Base-by-base conservation (phyloP, 2,329 filamentous ascomycete species). In the Fusarium lyarnte region DNA sequence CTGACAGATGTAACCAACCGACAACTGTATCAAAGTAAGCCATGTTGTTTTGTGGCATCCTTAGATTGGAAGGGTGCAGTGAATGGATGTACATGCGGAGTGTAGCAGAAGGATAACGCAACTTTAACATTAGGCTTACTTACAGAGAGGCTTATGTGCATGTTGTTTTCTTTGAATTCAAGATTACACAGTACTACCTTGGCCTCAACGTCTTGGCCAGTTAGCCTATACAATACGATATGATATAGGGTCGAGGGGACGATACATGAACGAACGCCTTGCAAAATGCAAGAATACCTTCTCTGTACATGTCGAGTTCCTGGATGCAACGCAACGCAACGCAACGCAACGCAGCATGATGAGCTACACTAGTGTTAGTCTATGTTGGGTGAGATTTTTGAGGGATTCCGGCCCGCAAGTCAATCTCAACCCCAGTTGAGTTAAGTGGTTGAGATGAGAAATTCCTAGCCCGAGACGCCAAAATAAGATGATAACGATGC, bases 401-500 rank as follows among this genome's bases (percentile, higher is more conserved):
- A 64, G 65, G 60, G 57, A 67, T 52, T 58, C 66, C 67, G 61
- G 61, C 46, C 67, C 65, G 74, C 65, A 53, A 70, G 75, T 65
- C 72, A 76, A 69, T 51, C 47, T 49, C 61, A 45, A 63, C 39
- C 45, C 42, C 23, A 41, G 58, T 54, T 31, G 19, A 58, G 29
- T 47, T 35, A 63, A 43, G 39, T 38, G 62, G 63, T n/a, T 52
- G 62, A 39, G 49, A 51, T 49, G 60, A 58, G 69, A 72, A 70
- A 62, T 65, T 71, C 49, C 61, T 66, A 42, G 63, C 59, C 36
- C 31, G 42, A 59, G 49, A 31, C 58, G 41, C 69, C 29, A 54
- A 69, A 63, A 59, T 70, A 71, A 71, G 58, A 63, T 70, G 70
- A 73, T 58, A 66, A 46, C 59, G 58, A 75, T 74, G 61, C 74